Conservation (phyloP, 2,329 filamentous ascomycete genomes). For the Aspergillus japonicus region DNA sequence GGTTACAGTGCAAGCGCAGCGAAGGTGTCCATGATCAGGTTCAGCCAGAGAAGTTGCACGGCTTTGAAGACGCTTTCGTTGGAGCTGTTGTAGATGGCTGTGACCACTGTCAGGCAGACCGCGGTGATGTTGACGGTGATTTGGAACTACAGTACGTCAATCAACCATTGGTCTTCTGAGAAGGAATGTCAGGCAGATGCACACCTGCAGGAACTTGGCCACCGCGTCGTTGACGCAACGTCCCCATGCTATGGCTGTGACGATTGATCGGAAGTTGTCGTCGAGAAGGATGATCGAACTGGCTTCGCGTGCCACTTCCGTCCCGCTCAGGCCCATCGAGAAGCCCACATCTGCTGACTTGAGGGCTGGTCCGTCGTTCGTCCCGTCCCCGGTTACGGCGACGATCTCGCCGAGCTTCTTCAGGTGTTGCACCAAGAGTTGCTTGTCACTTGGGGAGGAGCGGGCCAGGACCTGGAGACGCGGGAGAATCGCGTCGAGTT, state of each 20-base stretch:
- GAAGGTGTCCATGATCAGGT: constrained; percentile 92
- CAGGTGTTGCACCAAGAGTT: constrained; percentile 58
- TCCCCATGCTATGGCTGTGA: constrained; percentile 65
- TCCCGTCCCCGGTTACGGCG: constrained; percentile 61
- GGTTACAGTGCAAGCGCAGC: constrained; percentile 69
- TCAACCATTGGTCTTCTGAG: background rate
- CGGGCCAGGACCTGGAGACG: constrained; percentile 61
- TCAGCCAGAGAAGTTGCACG: constrained; percentile 88
- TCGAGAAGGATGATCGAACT: constrained; percentile 65
- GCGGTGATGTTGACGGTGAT: constrained; percentile 86
- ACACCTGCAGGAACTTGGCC: constrained; percentile 59
- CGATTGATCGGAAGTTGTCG: constrained; percentile 61
- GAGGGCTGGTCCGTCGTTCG: constrained; percentile 62
- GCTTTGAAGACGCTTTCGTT: constrained; percentile 73
- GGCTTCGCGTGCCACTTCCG: constrained; percentile 64
- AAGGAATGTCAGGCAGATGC: too few species aligned
- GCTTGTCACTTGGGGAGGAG: constrained; percentile 64
- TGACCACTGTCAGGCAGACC: constrained; percentile 79
- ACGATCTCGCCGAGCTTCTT: constrained; percentile 60
- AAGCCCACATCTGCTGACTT: constrained; percentile 64
- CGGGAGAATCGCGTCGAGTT: constrained; percentile 57
- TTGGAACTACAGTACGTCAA: constrained; percentile 32
- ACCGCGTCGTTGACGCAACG: constrained; percentile 65
- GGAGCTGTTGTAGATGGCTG: constrained; percentile 65
- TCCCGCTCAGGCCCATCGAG: constrained; percentile 63